Evolutionary conservation across 2,329 filamentous ascomycete genomes (phyloP), one percentile per base, ranked within the genome.

Genomic region (Pseudogymnoascus sp.): DNA sequence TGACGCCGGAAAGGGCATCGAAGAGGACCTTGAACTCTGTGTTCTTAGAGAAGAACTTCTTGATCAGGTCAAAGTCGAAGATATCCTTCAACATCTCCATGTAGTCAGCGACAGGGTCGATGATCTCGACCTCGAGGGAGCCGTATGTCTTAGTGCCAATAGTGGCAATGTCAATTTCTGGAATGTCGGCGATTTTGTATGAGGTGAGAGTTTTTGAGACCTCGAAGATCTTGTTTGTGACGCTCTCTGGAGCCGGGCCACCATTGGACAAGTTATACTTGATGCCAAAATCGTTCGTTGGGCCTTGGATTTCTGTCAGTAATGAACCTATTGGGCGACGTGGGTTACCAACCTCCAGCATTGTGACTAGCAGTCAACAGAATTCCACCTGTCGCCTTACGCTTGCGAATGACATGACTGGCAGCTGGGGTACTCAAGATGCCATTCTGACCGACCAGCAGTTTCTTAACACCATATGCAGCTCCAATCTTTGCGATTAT

Each of bases 241-340:
- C 91, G 62, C 90, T 89, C 78, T 99, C 95, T 64, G 95, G 95
- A 63, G 95, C 95, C 46, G 95, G 95, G 63, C 93, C 95, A 71
- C 95, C 95, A 74, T 99, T 97, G 76, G 91, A 83, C 65, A 99
- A 83, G 83, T 99, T 99, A 85, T 99, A 99, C 82, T 99, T 99
- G 87, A 99, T 99, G 71, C 95, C 95, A 72, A 99, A 99, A 79
- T 99, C 95, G 75, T 95, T 89, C 70, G 86, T 89, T 66, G 95
- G 95, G 61, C 93, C 91, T 96, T 70, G 10, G 56, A 59, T 44
- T 60, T 31, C 16, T 46, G 16, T 66, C 21, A 63, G 25, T 64
- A 61, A 53, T 14, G 18, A 64, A 64, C 38, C 14, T 4, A 18
- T 60, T 62, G 63, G 31, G 21, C 37, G 14, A 12, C 18, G 42